Base-by-base conservation (phyloP, 192 early-diverging fungal genomes). In the Glomus cerebriforme region DNA sequence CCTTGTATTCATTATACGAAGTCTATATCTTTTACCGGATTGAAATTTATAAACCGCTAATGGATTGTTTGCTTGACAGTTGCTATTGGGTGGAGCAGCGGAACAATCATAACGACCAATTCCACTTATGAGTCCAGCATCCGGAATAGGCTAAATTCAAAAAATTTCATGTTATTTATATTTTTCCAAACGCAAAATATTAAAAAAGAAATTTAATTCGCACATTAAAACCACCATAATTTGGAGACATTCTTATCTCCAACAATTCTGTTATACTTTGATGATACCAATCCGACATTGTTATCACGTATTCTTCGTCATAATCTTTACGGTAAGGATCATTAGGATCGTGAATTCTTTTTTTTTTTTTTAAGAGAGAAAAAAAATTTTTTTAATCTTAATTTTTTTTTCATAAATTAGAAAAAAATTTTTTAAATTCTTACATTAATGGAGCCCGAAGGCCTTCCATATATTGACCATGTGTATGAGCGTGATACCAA, bases 1-100 rank as follows among this genome's bases (percentile, higher is more conserved):
- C 83, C 79, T 80, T 22, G 86, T 86, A 71, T 86, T 87, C 75
- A 93, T 86, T 39, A 93, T 45, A 12, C 92, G 87, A 73, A 93
- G 75, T 15, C 89, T 86, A 83, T 91, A 91, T 54, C 73, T 79
- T 59, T 78, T 68, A 24, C 77, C 81, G 7, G 77, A 59, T 10
- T 78, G 19, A 32, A 85, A 69, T 24, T 79, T 78, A 62, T 82
- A 76, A 2, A 81, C 67, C 9, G 84, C 69, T 13, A 24, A 45
- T 15, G 79, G 43, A 17, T 79, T 77, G 5, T 73, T 73, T 29
- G 37, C 5, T 13, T 1, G 32, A 64, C 84, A 85, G 2, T 74
- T 43, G 1, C 81, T 63, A 32, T 59, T 68, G 4, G 77, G 67
- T 17, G 68, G 64, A 43, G 83, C 83, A 19, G 73, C 80, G 26